A percentile compares a stretch with the other conserved stretches of the same genome.
Conservation (phyloP, 2,329 filamentous ascomycete genomes). For the Fusarium napiforme region DNA sequence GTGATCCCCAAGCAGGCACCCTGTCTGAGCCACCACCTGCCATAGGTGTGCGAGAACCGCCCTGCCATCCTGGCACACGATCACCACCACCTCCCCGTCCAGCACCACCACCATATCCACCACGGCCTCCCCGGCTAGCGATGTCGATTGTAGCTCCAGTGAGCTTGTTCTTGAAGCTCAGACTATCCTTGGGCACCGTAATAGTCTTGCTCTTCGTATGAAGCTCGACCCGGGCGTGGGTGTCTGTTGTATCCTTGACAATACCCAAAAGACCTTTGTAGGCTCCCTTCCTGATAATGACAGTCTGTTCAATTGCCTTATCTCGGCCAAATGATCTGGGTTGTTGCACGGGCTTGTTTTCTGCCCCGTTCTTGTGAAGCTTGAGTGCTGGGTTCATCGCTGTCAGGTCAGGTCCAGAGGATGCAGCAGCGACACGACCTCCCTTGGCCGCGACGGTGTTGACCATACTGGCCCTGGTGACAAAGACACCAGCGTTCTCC, state of each 20-base stretch:
- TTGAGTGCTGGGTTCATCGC: constrained; percentile 94
- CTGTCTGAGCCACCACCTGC: constrained; percentile 69
- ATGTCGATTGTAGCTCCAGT: constrained; percentile 84
- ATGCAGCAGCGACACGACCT: constrained; percentile 71
- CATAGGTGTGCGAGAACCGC: constrained; percentile 76
- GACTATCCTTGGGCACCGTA: constrained; percentile 80
- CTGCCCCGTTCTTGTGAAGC: constrained; percentile 68
- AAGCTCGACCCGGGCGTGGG: constrained; percentile 87
- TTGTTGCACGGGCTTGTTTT: constrained; percentile 66
- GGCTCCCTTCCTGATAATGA: constrained; percentile 85
- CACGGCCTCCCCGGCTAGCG: constrained; percentile 62
- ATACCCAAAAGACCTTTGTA: constrained; percentile 95
- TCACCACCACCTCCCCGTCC: constrained; percentile 59
- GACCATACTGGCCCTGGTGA: constrained; percentile 85
- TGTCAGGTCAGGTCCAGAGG: constrained; percentile 78
- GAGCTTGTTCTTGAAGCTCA: constrained; percentile 87
- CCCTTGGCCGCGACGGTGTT: constrained; percentile 95
- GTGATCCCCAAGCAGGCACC: constrained; percentile 80
- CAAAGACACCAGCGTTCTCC: constrained; percentile 91
- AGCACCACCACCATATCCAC: constrained; percentile 55
- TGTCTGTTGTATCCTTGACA: constrained; percentile 92
- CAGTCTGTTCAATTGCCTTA: constrained; percentile 87
- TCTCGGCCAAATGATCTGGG: constrained; percentile 84
- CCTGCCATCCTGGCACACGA: constrained; percentile 67
- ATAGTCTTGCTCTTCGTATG: constrained; percentile 95